Evolutionary conservation across 352 stramenopile genomes (phyloP), one percentile per base, ranked within the genome.

Genomic region (Detonula confervacea): DNA sequence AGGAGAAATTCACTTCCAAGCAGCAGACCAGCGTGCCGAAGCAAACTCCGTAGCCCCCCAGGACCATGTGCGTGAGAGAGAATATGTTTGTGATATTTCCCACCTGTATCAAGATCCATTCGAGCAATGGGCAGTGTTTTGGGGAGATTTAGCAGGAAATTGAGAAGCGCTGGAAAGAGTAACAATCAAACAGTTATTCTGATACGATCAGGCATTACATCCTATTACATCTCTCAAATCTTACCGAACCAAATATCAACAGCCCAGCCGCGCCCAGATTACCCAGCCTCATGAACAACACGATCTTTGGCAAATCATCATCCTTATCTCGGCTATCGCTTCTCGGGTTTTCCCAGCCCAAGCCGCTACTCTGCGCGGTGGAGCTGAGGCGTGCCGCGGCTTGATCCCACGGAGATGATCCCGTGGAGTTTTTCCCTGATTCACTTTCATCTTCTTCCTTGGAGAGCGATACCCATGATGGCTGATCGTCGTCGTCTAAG

Each of bases 1-100:
- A 76, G 25, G 73, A 82, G 22, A 82, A 20, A 65, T 82, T 82
- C 7, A 74, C 29, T 54, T 82, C 73, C 16, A 82, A 52, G 51
- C 65, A 77, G 44, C 73, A 82, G 29, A 82, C 39, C 35, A 82
- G 24, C 9, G 47, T 25, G 14, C 65, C 66, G 18, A 82, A 82
- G 37, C 65, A 77, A 4, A 77, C 27, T 2, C 73, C 73, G 37
- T 77, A 82, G 16, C 59, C 59, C 2, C 47, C 59, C 4, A 82
- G 73, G 0, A 82, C 66, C 37, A 73, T 70, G 49, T 72, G 77
- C 4, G 73, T 68, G 11, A 73, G 35, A 14, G 59, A 65, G 33
- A 82, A 63, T 42, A 82, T 57, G 14, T 77, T 67, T 42, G 37
- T 44, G 3, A 82, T 20, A 55, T 77, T 77, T 29, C 60, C 57